phyloP scores from a whole-genome alignment of 2,329 filamentous ascomycete genomes.

The Botrytis squamosa region DNA sequence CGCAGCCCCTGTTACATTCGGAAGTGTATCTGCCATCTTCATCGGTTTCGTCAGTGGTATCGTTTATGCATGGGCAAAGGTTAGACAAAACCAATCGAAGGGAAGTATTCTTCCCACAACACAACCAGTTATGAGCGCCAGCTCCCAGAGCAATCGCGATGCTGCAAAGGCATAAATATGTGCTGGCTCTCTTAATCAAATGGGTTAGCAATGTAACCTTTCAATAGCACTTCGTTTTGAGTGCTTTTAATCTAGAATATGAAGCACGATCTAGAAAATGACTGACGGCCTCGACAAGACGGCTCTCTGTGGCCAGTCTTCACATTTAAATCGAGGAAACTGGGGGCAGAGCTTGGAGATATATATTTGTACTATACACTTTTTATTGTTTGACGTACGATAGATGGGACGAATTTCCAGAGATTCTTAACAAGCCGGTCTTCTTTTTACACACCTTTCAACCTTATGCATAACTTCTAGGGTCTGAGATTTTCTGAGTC shows the following conservation, averaged over 20 bases:
- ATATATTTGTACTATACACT: constrained; percentile 24
- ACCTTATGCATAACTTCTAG: constrained; percentile 21
- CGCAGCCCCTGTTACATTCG: constrained; percentile 86
- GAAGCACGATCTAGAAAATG: constrained; percentile 8
- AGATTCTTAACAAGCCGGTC: constrained; percentile 2
- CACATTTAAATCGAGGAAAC: not conserved
- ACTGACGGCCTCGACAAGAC: constrained; percentile 9
- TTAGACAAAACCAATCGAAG: constrained; percentile 69
- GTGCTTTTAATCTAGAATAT: constrained; percentile 3
- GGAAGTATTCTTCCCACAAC: constrained; percentile 67
- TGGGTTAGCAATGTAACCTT: not conserved
- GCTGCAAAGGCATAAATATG: constrained; percentile 53
- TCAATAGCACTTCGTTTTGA: not conserved
- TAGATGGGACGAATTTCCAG: constrained; percentile 17
- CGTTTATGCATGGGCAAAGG: constrained; percentile 84
- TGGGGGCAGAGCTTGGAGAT: not conserved
- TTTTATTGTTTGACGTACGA: constrained; percentile 8
- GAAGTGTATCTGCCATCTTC: constrained; percentile 85
- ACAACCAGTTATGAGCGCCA: constrained; percentile 77
- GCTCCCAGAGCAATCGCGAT: constrained; percentile 86
- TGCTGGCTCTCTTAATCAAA: not conserved
- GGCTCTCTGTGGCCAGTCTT: not conserved
- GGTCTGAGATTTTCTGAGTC: constrained; percentile 21
- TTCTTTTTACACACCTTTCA: constrained; percentile 11
- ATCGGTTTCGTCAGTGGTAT: constrained; percentile 91